Evolutionary conservation across 2,329 filamentous ascomycete genomes (phyloP).

Genomic region (Decorospora gaudefroyi): DNA sequence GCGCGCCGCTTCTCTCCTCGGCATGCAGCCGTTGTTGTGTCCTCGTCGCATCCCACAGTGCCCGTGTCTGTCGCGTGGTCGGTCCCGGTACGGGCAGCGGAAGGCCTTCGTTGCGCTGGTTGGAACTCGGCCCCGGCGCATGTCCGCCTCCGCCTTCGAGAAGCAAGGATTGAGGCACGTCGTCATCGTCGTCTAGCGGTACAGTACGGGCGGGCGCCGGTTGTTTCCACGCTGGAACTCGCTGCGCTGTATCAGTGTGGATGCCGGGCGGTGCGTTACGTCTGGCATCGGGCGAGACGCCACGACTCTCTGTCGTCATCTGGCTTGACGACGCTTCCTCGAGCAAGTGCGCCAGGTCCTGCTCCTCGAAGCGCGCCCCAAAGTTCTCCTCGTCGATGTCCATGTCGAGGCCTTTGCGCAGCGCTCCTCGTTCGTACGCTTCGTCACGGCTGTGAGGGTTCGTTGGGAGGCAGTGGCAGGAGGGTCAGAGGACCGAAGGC

Average conservation of each 20-base stretch:
- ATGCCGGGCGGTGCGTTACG: conserved; percentile 36
- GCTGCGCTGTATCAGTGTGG: conserved; percentile 34
- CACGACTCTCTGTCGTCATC: conserved; percentile 51
- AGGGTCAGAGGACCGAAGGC: conserved; percentile 24
- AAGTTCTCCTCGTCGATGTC: conserved; percentile 57
- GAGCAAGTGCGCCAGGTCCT: conserved; percentile 61
- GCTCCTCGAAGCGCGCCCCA: conserved; percentile 58
- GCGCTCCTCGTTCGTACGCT: conserved; percentile 53
- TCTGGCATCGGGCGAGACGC: conserved; percentile 43
- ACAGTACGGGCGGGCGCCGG: conserved; percentile 24
- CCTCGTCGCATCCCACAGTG: conserved; percentile 58
- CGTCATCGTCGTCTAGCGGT: conserved; percentile 54
- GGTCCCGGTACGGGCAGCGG: conserved; percentile 52
- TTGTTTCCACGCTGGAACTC: conserved; percentile 47
- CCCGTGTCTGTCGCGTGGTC: conserved; percentile 50
- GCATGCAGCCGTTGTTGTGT: conserved; percentile 53
- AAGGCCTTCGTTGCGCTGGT: conserved; percentile 35
- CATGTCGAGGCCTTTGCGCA: too few relatives aligned
- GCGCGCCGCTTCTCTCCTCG: conserved; percentile 25
- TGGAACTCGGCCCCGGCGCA: conserved; percentile 36
- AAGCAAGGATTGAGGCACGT: conserved; percentile 65
- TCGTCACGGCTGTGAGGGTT: conserved; percentile 45
- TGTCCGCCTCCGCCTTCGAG: conserved; percentile 61
- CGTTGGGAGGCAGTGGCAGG: too few relatives aligned
- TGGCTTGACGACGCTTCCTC: conserved; percentile 57